Evolutionary conservation across 495 filamentous ascomycete species (phyloP).

Genomic region (Xylaria cubensis): DNA sequence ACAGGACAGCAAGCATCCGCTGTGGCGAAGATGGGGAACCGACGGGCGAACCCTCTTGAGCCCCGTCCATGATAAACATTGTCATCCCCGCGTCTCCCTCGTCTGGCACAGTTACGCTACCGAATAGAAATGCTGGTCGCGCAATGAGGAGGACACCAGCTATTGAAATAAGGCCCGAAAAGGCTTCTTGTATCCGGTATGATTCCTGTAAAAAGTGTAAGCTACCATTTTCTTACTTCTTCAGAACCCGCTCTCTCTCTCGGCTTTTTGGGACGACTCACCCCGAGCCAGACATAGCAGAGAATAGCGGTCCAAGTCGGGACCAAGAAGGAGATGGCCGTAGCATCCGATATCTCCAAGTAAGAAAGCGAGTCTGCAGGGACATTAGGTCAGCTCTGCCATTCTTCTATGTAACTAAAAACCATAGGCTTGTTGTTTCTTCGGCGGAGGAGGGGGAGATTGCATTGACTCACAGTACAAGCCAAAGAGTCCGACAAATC

Average conservation of each 20-base stretch:
- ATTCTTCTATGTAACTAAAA: no score
- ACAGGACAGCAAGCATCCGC: constrained; percentile 69
- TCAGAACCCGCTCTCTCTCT: neutral
- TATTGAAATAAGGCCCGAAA: constrained; percentile 73
- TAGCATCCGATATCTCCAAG: constrained; percentile 79
- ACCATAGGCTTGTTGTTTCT: neutral
- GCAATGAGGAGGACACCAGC: constrained; percentile 80
- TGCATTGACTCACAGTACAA: constrained; percentile 64
- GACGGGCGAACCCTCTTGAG: constrained; percentile 32
- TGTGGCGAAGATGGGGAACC: constrained; percentile 62
- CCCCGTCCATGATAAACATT: constrained; percentile 39
- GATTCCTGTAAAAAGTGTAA: constrained; percentile 53
- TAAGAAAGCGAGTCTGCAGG: constrained; percentile 72
- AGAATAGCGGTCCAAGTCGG: constrained; percentile 77
- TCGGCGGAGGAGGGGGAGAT: neutral
- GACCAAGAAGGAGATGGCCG: constrained; percentile 79
- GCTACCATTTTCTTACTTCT: neutral
- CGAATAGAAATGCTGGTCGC: constrained; percentile 64
- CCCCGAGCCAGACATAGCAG: constrained; percentile 64
- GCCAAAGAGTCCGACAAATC: constrained; percentile 79
- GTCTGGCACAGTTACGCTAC: constrained; percentile 10
- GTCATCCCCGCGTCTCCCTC: constrained; percentile 7
- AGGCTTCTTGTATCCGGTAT: constrained; percentile 71
- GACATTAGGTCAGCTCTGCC: neutral
- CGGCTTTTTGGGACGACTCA: constrained; percentile 32